Evolutionary conservation across 495 filamentous ascomycete species (phyloP).

Genomic region (Hypoxylon lenormandii): DNA sequence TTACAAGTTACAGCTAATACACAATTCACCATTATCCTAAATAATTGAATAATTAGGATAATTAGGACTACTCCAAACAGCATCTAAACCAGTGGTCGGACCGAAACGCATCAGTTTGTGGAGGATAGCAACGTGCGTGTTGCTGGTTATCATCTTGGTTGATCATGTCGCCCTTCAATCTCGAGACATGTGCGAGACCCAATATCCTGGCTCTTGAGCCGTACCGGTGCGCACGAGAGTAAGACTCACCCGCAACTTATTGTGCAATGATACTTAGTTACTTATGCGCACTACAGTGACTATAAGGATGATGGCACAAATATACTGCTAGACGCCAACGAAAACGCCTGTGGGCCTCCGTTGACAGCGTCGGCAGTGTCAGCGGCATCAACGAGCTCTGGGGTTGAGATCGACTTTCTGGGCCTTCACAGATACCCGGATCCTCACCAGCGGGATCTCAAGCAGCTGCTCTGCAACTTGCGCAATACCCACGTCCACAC

Average conservation of each 20-base stretch:
- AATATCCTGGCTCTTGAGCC: constrained; percentile 86
- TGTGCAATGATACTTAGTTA: constrained; percentile 1
- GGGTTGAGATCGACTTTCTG: constrained; percentile 72
- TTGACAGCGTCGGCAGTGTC: constrained; percentile 49
- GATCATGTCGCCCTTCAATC: constrained; percentile 71
- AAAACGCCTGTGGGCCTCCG: constrained; percentile 92
- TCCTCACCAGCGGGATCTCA: constrained; percentile 88
- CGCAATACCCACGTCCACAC: constrained; percentile 89
- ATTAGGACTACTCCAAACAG: background rate
- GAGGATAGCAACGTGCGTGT: constrained; percentile 13
- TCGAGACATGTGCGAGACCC: constrained; percentile 81
- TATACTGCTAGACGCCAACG: constrained; percentile 95
- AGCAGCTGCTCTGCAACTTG: constrained; percentile 85
- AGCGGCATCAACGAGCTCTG: constrained; percentile 35
- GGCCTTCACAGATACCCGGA: constrained; percentile 95
- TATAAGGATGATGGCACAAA: constrained; percentile 99
- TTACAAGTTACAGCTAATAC: constrained; percentile 8
- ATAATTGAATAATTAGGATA: constrained; percentile 2
- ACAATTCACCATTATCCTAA: constrained; percentile 14
- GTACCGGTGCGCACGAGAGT: constrained; percentile 88
- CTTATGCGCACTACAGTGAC: constrained; percentile 71
- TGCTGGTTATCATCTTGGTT: constrained; percentile 10
- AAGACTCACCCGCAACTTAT: constrained; percentile 51
- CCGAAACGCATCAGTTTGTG: background rate
- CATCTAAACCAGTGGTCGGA: background rate